These are phyloP conservation scores for Hanseniaspora pseudoguilliermondii DNA, from an alignment of 805 yeast species.

Conservation along the genomic window DNA sequence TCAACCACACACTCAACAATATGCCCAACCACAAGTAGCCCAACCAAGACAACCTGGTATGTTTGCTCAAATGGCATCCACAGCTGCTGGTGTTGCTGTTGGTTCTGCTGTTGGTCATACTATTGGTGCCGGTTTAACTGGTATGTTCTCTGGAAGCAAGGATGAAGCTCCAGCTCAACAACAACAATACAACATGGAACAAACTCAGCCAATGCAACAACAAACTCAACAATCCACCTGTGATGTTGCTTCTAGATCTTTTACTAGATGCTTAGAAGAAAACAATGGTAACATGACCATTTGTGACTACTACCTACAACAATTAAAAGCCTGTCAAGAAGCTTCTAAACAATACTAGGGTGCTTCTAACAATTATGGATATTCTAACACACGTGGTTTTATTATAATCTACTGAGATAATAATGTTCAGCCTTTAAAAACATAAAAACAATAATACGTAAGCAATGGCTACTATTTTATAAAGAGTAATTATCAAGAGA, in stretches of 20 bases:
- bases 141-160: slow-evolving; percentile 71
- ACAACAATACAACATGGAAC: slow-evolving; percentile 28
- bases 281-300: slow-evolving; percentile 92
- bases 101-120: slow-evolving; percentile 97
- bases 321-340: slow-evolving; percentile 93
- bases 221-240: slow-evolving; percentile 39
- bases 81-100: slow-evolving; percentile 99
- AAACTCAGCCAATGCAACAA: slow-evolving; percentile 25
- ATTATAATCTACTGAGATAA: not conserved
- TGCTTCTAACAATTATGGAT: not conserved
- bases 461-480: not conserved
- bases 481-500: not conserved
- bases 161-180: slow-evolving; percentile 40
- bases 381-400: not conserved
- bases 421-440: not conserved
- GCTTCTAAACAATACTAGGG: slow-evolving; percentile 69
- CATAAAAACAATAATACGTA: not conserved
- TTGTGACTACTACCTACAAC: slow-evolving; percentile 94
- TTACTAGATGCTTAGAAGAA: slow-evolving; percentile 90
- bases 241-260: slow-evolving; percentile 86
- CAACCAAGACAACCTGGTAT: slow-evolving; percentile 66
- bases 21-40: slow-evolving; percentile 33
- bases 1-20: slow-evolving; percentile 43
- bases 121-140: slow-evolving; percentile 83
- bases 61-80: slow-evolving; percentile 94